These are phyloP conservation scores for Gaeumannomyces tritici DNA, from an alignment of 2,329 filamentous ascomycete species.

Conservation along the genomic window DNA sequence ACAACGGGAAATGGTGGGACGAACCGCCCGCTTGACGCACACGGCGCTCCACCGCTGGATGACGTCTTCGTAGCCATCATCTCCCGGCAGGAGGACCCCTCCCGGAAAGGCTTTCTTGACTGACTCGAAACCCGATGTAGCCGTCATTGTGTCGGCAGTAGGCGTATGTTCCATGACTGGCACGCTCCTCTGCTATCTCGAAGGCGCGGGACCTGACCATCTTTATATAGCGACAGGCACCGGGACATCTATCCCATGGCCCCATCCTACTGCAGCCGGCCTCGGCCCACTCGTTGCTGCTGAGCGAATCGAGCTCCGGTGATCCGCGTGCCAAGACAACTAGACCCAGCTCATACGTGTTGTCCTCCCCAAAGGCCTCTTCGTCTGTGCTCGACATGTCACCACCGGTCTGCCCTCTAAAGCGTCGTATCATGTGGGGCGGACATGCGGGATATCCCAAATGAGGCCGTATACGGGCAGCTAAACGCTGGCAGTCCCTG, in stretches of 20 bases:
- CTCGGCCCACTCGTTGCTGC: background rate
- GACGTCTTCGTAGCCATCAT: background rate
- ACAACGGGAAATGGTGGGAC: background rate
- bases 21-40: background rate
- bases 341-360: too few species aligned
- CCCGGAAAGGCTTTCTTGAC: background rate
- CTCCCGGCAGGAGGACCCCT: background rate
- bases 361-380: too few species aligned
- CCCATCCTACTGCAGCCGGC: background rate
- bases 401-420: too few species aligned
- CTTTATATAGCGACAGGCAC: background rate
- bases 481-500: too few species aligned
- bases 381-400: too few species aligned
- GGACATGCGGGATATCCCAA: too few species aligned
- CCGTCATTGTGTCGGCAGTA: background rate
- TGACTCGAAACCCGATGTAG: background rate
- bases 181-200: background rate
- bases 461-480: too few species aligned
- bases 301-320: too few species aligned
- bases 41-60: background rate
- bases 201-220: background rate
- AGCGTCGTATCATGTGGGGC: too few species aligned
- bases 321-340: too few species aligned
- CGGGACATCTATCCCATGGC: background rate
- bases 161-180: background rate